Conservation (phyloP, 768 basidiomycete genomes). For the Podaxis sp. region DNA sequence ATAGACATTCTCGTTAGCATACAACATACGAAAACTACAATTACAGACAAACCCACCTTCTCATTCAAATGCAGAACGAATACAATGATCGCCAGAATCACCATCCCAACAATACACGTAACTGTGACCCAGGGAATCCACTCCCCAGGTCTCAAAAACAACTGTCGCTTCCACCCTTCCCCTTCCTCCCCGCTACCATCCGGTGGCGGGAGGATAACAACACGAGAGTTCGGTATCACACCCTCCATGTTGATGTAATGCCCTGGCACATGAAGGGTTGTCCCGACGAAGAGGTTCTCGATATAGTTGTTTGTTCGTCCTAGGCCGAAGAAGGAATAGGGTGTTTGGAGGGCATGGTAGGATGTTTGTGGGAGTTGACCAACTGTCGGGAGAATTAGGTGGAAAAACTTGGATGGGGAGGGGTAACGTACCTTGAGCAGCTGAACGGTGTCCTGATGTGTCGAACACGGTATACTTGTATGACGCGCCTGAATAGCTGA, state of each 20-base stretch:
- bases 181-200: conserved; percentile 44
- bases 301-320: conserved; percentile 99
- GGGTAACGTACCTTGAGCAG: conserved; percentile 71
- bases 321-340: conserved; percentile 95
- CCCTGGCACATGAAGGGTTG: conserved; percentile 67
- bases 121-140: conserved; percentile 99
- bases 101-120: conserved; percentile 73
- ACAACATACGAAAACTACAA: neutral
- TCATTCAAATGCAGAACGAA: conserved; percentile 88
- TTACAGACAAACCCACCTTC: conserved; percentile 61
- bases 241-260: conserved; percentile 95
- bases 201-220: conserved; percentile 78
- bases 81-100: conserved; percentile 77
- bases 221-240: conserved; percentile 94
- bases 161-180: conserved; percentile 78
- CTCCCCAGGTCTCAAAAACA: conserved; percentile 91
- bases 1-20: conserved; percentile 17
- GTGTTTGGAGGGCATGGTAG: conserved; percentile 87
- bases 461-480: conserved; percentile 98
- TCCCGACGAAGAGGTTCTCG: conserved; percentile 96
- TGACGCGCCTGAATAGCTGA: conserved; percentile 91
- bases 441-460: conserved; percentile 82
- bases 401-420: neutral
- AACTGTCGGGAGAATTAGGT: conserved; percentile 45
- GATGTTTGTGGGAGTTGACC: conserved; percentile 92